phyloP scores from a whole-genome alignment of 805 yeast genomes.

The Candida germanica region DNA sequence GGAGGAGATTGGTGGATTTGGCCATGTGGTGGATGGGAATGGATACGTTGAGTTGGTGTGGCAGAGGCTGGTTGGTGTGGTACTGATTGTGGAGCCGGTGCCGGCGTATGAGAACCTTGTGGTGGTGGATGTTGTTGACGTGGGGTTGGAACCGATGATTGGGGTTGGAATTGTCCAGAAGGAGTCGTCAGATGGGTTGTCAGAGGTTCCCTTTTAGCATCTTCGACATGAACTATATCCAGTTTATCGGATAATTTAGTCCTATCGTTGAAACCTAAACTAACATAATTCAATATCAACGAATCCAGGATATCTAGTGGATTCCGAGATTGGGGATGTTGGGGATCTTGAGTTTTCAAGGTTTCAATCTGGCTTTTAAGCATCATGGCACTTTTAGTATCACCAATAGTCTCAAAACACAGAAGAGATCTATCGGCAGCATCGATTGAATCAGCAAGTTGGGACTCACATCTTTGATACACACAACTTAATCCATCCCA shows the following conservation, averaged over 20 bases:
- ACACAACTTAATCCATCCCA: conserved; percentile 67
- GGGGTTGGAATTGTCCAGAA: conserved; percentile 5
- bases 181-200: conserved; percentile 1
- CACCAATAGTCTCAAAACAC: conserved; percentile 35
- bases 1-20: conserved; percentile 9
- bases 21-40: conserved; percentile 2
- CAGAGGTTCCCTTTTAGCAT: not conserved
- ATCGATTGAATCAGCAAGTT: conserved; percentile 56
- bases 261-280: conserved; percentile 1
- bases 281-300: conserved; percentile 3
- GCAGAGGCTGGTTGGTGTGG: not conserved
- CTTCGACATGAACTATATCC: not conserved
- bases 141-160: conserved; percentile 12
- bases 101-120: conserved; percentile 12
- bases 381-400: not conserved
- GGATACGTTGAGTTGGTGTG: not conserved
- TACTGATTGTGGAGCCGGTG: conserved; percentile 2
- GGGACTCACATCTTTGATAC: conserved; percentile 62
- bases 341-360: not conserved
- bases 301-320: conserved; percentile 4
- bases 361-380: not conserved
- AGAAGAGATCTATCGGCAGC: conserved; percentile 52
- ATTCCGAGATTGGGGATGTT: not conserved
- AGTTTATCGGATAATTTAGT: conserved; percentile 5
- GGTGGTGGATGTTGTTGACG: conserved; percentile 12